A percentile compares a stretch with the other conserved stretches of the same genome.
phyloP scores from a whole-genome alignment of 2,329 filamentous ascomycete species.

The Phialemoniopsis sp. region DNA sequence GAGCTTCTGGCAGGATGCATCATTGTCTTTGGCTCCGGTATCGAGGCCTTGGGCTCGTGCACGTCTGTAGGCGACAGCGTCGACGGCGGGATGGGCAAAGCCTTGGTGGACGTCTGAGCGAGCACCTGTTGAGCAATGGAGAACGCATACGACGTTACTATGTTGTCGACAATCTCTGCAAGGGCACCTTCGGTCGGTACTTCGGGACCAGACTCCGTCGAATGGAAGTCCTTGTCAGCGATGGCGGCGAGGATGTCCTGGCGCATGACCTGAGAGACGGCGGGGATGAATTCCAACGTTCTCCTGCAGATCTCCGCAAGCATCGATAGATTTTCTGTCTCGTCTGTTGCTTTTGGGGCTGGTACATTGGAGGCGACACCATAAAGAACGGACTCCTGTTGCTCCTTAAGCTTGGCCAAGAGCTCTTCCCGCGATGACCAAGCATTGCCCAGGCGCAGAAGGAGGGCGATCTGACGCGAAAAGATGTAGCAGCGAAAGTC shows the following conservation, averaged over 20 bases:
- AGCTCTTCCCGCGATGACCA: conserved; percentile 60
- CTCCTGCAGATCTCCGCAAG: conserved; percentile 85
- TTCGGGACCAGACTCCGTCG: conserved; percentile 3
- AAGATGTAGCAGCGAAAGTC: conserved; percentile 96
- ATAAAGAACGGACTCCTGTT: conserved; percentile 54
- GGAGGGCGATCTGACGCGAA: conserved; percentile 76
- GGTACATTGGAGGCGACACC: conserved; percentile 38
- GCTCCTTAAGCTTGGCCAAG: conserved; percentile 56
- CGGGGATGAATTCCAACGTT: conserved; percentile 78
- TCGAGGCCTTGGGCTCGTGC: conserved; percentile 56
- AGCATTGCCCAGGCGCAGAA: conserved; percentile 78
- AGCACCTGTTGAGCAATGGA: conserved; percentile 72
- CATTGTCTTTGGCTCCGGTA: conserved; percentile 67
- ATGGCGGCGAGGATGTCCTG: conserved; percentile 67
- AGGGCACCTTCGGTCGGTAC: conserved; percentile 25
- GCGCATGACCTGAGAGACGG: conserved; percentile 74
- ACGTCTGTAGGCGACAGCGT: conserved; percentile 36
- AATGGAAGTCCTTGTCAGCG: conserved; percentile 22
- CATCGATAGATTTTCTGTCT: conserved; percentile 69
- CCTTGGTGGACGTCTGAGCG: conserved; percentile 67
- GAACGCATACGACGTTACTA: conserved; percentile 76
- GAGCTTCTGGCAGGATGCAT: conserved; percentile 64
- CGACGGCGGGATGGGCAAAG: conserved; percentile 62
- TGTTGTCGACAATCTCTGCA: conserved; percentile 61
- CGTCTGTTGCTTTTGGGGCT: conserved; percentile 47